These are phyloP conservation scores for Suhomyces guaymorum DNA, from an alignment of 1,139 yeast species.

Conservation along the genomic window DNA sequence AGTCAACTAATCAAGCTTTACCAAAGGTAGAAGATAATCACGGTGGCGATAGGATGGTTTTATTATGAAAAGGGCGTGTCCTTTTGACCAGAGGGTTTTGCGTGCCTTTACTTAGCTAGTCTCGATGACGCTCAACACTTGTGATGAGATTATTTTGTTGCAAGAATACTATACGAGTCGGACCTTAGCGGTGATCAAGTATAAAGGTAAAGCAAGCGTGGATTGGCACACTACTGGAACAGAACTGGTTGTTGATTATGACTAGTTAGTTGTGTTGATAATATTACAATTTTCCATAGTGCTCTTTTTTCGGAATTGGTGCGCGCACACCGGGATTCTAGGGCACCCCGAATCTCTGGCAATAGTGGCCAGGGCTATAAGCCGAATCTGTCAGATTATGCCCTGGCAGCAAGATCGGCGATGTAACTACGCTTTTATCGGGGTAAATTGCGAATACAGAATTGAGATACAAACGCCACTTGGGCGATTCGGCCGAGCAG, in stretches of 20 bases:
- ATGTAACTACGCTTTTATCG: too few species aligned
- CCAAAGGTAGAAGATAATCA: not conserved
- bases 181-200: too few species aligned
- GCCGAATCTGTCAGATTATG: too few species aligned
- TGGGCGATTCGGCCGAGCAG: too few species aligned
- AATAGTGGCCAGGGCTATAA: too few species aligned
- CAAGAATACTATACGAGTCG: too few species aligned
- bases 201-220: too few species aligned
- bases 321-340: slow-evolving; percentile 6
- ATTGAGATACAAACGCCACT: too few species aligned
- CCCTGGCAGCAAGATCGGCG: too few species aligned
- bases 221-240: not conserved
- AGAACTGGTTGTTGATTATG: slow-evolving; percentile 1
- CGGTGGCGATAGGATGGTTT: not conserved
- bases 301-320: slow-evolving; percentile 4
- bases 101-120: not conserved
- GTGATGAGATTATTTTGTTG: not conserved
- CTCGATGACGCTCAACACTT: not conserved
- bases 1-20: not conserved
- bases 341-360: too few species aligned
- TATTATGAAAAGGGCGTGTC: not conserved
- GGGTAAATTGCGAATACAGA: too few species aligned
- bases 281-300: slow-evolving; percentile 3
- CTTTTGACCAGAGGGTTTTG: not conserved
- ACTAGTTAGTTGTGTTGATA: slow-evolving; percentile 2